These are phyloP conservation scores for Fonsecaea pedrosoi DNA, from an alignment of 2,329 filamentous ascomycete species.

Conservation along the genomic window DNA sequence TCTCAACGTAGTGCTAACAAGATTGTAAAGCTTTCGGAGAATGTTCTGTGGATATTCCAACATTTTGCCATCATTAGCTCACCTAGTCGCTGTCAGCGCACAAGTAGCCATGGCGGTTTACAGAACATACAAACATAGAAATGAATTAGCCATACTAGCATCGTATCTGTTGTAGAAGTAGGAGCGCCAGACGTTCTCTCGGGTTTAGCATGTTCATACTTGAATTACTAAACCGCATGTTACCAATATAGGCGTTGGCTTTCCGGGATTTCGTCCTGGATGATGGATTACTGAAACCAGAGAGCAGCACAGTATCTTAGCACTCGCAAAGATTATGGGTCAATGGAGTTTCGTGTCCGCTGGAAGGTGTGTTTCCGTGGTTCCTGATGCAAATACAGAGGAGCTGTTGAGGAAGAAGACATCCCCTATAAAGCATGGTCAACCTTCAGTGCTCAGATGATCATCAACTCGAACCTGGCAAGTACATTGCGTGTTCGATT, in stretches of 20 bases:
- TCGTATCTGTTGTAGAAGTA: not conserved
- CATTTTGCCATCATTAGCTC: not conserved
- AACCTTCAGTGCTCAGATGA: not conserved
- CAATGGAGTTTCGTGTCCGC: not conserved
- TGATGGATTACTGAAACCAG: not conserved
- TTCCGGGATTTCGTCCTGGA: not conserved
- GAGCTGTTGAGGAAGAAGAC: not conserved
- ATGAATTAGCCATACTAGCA: not conserved
- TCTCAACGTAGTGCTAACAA: not conserved
- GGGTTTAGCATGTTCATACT: not conserved
- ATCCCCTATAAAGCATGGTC: not conserved
- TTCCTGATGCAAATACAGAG: not conserved
- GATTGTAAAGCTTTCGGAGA: not conserved
- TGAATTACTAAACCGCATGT: not conserved
- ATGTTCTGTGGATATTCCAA: not conserved
- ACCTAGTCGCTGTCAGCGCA: not conserved
- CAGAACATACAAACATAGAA: not conserved
- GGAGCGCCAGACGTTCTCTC: not conserved
- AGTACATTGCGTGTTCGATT: not conserved
- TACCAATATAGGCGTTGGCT: not conserved
- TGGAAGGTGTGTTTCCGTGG: not conserved
- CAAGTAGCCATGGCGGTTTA: not conserved
- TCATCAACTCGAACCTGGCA: not conserved
- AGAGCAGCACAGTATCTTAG: not conserved
- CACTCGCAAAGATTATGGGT: not conserved